Percentiles rank a stretch among this genome's conserved stretches.
These are phyloP conservation scores for Lasiosphaeris hirsuta DNA, from an alignment of 495 filamentous ascomycete genomes.

Conservation along the genomic window DNA sequence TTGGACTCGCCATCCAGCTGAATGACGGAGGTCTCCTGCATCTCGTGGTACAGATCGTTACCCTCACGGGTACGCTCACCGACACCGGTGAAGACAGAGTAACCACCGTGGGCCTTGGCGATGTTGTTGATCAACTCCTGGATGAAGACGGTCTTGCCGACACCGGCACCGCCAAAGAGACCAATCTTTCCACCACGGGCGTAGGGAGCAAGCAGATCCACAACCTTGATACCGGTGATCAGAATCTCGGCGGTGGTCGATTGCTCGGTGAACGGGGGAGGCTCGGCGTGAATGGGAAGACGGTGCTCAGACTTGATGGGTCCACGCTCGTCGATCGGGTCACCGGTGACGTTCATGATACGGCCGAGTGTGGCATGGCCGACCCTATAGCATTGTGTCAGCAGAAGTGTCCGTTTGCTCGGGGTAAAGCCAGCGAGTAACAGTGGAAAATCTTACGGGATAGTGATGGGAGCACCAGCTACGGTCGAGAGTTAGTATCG, in stretches of 20 bases:
- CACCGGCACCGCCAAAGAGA: constrained; percentile 99
- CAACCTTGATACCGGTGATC: constrained; percentile 99
- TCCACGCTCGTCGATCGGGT: constrained; percentile 99
- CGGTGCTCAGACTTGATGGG: constrained; percentile 89
- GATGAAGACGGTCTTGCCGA: constrained; percentile 99
- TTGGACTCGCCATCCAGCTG: constrained; percentile 98
- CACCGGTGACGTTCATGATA: constrained; percentile 99
- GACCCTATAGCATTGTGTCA: constrained; percentile 47
- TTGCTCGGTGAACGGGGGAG: constrained; percentile 88
- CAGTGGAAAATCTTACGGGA: constrained; percentile 53
- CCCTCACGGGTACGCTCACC: constrained; percentile 99
- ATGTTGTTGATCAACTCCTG: constrained; percentile 99
- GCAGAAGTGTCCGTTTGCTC: background rate
- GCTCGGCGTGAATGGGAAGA: constrained; percentile 89
- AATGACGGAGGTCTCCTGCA: constrained; percentile 99
- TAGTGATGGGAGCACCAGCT: constrained; percentile 88
- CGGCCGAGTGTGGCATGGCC: constrained; percentile 91
- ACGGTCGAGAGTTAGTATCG: constrained; percentile 15
- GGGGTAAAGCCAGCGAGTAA: background rate
- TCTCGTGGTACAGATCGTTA: constrained; percentile 99
- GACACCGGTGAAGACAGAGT: constrained; percentile 99
- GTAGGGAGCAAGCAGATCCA: constrained; percentile 96
- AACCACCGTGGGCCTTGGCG: constrained; percentile 99
- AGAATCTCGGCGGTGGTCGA: constrained; percentile 93
- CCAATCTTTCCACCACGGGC: constrained; percentile 99